Evolutionary conservation across 495 filamentous ascomycete genomes (phyloP), one percentile per base, ranked within the genome.

Genomic region (Corynascus novoguineensis): DNA sequence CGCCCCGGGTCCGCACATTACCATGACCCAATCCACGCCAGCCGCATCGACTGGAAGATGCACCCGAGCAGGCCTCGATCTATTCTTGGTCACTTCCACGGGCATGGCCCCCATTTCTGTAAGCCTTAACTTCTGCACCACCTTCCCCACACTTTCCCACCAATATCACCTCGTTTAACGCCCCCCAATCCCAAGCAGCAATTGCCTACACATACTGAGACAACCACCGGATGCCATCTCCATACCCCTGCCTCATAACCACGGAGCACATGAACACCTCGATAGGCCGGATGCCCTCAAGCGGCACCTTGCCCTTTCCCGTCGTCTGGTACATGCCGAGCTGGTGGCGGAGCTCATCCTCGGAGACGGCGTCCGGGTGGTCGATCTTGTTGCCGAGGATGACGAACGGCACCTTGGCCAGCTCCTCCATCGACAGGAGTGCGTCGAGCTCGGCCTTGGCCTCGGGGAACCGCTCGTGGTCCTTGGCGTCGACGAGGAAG

Each of bases 191-290:
- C 41, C n/a, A 31, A 5, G 35, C 45, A 42, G 11, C n/a, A n/a
- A n/a, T 28, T 27, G 35, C 68, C 69, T 82, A 88, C 63, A 89
- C 85, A 59, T 89, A 89, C 71, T 89, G 86, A 53, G 85, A 87
- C 69, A 89, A 75, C 87, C 87, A 91, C 68, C 86, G 78, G 64
- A 91, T 87, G 29, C 78, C 87, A 66, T 91, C 87, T 50, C 87
- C 86, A 67, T 91, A 91, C 45, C 86, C 92, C 75, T 97, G 92
- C 71, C 92, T 81, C 93, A 96, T 96, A 53, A 96, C 90, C 67
- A 97, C 90, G 66, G 88, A 92, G 81, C 92, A 97, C 92, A 97
- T 96, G 76, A 97, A 97, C 49, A 97, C 86, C 82, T 98, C 93
- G 68, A 97, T 93, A 12, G 93, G 91, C 57, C 93, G 80, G 73